Conservation (phyloP, 345 rosid genomes). For the Eucalyptus microcorys region DNA sequence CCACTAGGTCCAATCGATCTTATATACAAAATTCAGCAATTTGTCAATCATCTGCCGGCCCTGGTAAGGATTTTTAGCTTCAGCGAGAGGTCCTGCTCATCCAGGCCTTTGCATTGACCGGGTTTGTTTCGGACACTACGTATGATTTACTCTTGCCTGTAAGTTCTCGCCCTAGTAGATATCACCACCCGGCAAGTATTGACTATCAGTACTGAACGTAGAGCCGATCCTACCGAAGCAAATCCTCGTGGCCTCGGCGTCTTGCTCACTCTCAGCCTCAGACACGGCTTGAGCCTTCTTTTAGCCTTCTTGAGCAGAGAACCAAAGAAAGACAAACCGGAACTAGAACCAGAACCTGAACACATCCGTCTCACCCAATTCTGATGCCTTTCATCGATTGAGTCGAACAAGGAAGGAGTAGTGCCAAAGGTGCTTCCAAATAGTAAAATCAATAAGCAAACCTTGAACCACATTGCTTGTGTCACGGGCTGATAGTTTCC, state of each 20-base stretch:
- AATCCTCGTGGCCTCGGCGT: background rate
- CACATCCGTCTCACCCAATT: background rate
- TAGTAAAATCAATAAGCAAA: background rate
- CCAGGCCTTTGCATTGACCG: background rate
- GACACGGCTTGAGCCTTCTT: background rate
- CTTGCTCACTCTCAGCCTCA: background rate
- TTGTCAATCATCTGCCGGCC: background rate
- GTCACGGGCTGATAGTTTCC: too few relatives aligned
- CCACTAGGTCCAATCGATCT: background rate
- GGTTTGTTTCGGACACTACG: background rate
- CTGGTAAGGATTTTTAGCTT: background rate
- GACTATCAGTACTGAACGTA: slow-evolving; percentile 3
- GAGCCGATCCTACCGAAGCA: background rate
- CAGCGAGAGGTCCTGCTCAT: background rate
- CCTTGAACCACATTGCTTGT: background rate
- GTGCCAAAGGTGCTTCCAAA: background rate
- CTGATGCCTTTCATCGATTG: background rate
- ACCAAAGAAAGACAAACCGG: background rate
- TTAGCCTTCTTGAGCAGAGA: background rate
- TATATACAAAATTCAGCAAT: background rate
- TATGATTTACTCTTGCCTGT: background rate
- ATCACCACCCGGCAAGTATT: slow-evolving; percentile 23
- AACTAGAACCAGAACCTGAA: rapidly evolving
- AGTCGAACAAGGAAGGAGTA: background rate
- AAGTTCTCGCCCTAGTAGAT: slow-evolving; percentile 16